A percentile compares a stretch with the other conserved stretches of the same genome.
Conservation (phyloP, 306 rosid genomes). For the Rosa lucieae region DNA sequence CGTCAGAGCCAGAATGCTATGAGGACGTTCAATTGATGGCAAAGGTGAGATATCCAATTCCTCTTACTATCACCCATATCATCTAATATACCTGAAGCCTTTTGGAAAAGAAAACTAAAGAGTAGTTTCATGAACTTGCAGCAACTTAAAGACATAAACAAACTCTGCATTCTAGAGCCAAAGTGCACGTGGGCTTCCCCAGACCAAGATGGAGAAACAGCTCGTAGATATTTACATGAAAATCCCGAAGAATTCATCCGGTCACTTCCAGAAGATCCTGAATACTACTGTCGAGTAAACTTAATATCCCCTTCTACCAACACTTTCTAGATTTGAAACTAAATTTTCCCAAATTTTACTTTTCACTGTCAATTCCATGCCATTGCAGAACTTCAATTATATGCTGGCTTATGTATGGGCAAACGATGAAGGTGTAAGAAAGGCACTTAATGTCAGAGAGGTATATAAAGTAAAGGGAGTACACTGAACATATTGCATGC, state of each 20-base stretch:
- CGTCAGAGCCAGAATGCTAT: constrained; percentile 24
- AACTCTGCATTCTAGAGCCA: constrained; percentile 23
- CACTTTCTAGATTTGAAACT: not conserved
- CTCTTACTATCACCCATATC: not conserved
- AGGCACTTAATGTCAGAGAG: constrained; percentile 24
- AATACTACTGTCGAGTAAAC: constrained; percentile 24
- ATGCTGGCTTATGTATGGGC: constrained; percentile 28
- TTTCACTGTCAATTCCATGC: not conserved
- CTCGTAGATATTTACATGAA: constrained; percentile 22
- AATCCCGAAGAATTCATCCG: not conserved
- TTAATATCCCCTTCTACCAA: not conserved
- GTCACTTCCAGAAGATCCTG: not conserved
- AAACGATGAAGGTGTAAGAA: constrained; percentile 6
- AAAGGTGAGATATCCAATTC: constrained; percentile 8
- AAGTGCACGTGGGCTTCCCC: constrained; percentile 30
- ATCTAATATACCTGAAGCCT: not conserved
- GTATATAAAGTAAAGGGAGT: not conserved
- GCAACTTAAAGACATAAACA: constrained; percentile 21
- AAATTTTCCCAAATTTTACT: not conserved
- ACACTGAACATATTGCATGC: not conserved
- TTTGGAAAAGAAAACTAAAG: not conserved
- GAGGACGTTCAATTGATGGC: constrained; percentile 1
- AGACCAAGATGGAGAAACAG: constrained; percentile 13
- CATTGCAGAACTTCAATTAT: constrained; percentile 21
- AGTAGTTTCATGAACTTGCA: constrained; percentile 6